Conservation (phyloP, 768 basidiomycete genomes). For the Tubosaeta brunneosetosa region DNA sequence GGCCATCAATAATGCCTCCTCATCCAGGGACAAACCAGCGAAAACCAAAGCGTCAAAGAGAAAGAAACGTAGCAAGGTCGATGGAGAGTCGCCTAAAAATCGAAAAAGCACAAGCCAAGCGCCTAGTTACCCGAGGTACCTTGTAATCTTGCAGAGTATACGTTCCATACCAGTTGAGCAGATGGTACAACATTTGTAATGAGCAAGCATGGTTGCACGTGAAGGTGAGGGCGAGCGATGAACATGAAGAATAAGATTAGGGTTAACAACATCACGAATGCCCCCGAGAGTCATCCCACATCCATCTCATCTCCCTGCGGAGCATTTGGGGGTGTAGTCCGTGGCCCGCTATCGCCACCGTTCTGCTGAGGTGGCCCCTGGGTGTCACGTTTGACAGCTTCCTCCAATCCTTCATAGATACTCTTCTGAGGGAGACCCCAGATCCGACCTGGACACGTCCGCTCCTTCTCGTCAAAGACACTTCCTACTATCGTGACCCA, state of each 20-base stretch:
- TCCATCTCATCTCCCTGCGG: slow-evolving; percentile 59
- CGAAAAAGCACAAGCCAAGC: too few species aligned
- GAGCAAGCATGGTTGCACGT: slow-evolving; percentile 21
- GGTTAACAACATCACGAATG: too few species aligned
- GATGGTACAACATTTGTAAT: slow-evolving; percentile 14
- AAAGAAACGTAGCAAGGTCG: slow-evolving; percentile 43
- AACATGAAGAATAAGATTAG: too few species aligned
- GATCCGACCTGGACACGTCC: too few species aligned
- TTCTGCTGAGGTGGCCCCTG: slow-evolving; percentile 21
- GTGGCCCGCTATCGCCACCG: slow-evolving; percentile 18
- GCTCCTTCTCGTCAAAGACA: too few species aligned
- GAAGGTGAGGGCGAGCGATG: slow-evolving; percentile 16
- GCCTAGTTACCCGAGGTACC: too few species aligned
- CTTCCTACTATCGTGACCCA: slow-evolving; percentile 49
- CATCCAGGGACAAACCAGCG: neutral
- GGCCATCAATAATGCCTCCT: slow-evolving; percentile 1
- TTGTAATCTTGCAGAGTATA: too few species aligned
- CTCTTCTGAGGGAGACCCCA: too few species aligned
- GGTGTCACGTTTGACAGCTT: slow-evolving; percentile 46
- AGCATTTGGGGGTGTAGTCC: slow-evolving; percentile 39
- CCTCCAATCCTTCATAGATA: slow-evolving; percentile 53
- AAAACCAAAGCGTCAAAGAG: slow-evolving; percentile 28
- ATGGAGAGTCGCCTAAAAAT: slow-evolving; percentile 31
- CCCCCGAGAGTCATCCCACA: too few species aligned
- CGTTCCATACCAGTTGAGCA: too few species aligned